These are phyloP conservation scores for Cladorrhinum samala DNA, from an alignment of 495 filamentous ascomycete species.

Conservation along the genomic window DNA sequence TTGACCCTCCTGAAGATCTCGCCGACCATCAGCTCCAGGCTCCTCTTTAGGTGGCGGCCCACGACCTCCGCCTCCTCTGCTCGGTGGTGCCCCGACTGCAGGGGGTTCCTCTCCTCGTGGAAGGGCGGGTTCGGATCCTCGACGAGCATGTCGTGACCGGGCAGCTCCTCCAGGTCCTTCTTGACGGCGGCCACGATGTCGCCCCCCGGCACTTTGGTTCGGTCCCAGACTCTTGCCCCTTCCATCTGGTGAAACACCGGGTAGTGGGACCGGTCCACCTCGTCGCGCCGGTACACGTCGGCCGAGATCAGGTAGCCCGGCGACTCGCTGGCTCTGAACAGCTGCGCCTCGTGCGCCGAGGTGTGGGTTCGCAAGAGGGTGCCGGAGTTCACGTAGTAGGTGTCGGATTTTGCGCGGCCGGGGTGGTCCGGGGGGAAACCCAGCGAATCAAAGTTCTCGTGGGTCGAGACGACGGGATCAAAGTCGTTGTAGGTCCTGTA, in stretches of 20 bases:
- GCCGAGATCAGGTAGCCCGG: slow-evolving; percentile 84
- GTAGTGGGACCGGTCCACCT: slow-evolving; percentile 90
- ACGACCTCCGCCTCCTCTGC: slow-evolving; percentile 75
- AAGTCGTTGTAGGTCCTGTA: slow-evolving; percentile 73
- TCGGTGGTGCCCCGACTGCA: slow-evolving; percentile 70
- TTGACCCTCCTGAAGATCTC: slow-evolving; percentile 79
- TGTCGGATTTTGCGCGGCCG: slow-evolving; percentile 80
- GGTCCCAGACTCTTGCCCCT: slow-evolving; percentile 85
- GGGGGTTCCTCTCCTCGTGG: slow-evolving; percentile 74
- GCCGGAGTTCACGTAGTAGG: slow-evolving; percentile 85
- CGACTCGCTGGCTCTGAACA: slow-evolving; percentile 66
- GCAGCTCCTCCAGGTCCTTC: slow-evolving; percentile 61
- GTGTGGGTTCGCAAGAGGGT: slow-evolving; percentile 91
- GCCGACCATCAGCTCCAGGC: slow-evolving; percentile 79
- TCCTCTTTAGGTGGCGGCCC: slow-evolving; percentile 80
- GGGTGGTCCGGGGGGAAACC: slow-evolving; percentile 88
- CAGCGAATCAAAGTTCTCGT: slow-evolving; percentile 92
- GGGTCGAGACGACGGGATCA: slow-evolving; percentile 76
- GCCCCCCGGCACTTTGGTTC: slow-evolving; percentile 48
- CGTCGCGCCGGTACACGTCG: slow-evolving; percentile 96
- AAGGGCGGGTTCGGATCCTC: slow-evolving; percentile 79
- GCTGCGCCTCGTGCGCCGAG: slow-evolving; percentile 83
- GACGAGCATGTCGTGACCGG: slow-evolving; percentile 64
- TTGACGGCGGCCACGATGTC: slow-evolving; percentile 58
- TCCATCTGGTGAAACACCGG: slow-evolving; percentile 99